A percentile compares a stretch with the other conserved stretches of the same genome.
Conservation (phyloP, 1,139 yeast species). For the Geotrichum klebahnii region DNA sequence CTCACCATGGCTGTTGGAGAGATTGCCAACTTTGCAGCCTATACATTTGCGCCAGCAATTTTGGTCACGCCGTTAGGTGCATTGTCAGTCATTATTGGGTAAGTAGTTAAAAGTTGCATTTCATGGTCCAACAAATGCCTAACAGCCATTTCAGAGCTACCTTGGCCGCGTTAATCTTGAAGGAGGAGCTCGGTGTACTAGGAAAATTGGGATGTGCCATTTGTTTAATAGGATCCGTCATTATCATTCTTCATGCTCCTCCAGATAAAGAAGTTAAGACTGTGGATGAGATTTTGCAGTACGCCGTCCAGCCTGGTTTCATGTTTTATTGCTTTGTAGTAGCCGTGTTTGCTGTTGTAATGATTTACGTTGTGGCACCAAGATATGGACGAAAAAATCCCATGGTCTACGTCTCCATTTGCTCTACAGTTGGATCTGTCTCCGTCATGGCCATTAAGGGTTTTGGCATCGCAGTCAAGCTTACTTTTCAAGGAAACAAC, state of each 20-base stretch:
- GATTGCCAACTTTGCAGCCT: constrained; percentile 89
- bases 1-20: constrained; percentile 89
- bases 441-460: constrained; percentile 92
- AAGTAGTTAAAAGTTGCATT: too few species aligned
- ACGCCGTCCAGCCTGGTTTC: constrained; percentile 79
- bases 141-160: too few species aligned
- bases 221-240: constrained; percentile 84
- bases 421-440: constrained; percentile 86
- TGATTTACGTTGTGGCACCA: constrained; percentile 83
- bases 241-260: constrained; percentile 87
- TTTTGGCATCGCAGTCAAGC: constrained; percentile 84
- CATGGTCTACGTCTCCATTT: constrained; percentile 82
- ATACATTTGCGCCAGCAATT: constrained; percentile 92
- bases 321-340: constrained; percentile 63
- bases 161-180: constrained; percentile 75
- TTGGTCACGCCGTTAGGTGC: constrained; percentile 92
- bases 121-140: too few species aligned
- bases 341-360: constrained; percentile 61
- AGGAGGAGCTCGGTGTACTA: constrained; percentile 79
- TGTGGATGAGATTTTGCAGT: constrained; percentile 78
- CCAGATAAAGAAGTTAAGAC: constrained; percentile 86
- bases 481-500: constrained; percentile 82
- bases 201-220: constrained; percentile 96
- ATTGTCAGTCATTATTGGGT: constrained; percentile 71
- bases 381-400: constrained; percentile 77